A percentile compares a stretch with the other conserved stretches of the same genome.
These are phyloP conservation scores for Backusella tarrabulga DNA, from an alignment of 192 early-diverging fungal species.

Conservation along the genomic window DNA sequence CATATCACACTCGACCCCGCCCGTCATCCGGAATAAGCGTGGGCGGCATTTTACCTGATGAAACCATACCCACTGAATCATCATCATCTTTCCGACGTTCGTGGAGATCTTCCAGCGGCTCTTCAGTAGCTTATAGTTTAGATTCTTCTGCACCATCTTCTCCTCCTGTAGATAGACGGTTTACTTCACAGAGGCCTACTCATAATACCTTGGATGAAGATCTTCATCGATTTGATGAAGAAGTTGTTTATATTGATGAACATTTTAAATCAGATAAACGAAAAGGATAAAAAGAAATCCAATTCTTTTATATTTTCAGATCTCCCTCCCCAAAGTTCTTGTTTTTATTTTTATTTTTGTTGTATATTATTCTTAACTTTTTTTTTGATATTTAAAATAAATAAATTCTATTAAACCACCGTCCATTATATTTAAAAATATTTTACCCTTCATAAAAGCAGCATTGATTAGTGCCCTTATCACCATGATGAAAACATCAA, in stretches of 20 bases:
- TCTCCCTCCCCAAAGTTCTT: neutral
- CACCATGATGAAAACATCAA: too few species aligned
- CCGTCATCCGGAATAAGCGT: conserved; percentile 6
- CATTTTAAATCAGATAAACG: neutral
- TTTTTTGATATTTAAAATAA: neutral
- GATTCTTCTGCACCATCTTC: neutral
- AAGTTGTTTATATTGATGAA: neutral
- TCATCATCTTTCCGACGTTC: neutral
- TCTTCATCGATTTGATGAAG: neutral
- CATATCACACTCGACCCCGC: neutral
- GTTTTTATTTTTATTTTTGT: neutral
- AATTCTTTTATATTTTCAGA: neutral
- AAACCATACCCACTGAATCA: neutral
- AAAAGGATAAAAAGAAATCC: neutral
- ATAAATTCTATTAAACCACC: neutral
- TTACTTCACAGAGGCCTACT: neutral
- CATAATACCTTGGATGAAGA: neutral
- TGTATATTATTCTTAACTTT: neutral
- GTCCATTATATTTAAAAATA: neutral
- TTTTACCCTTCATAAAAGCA: neutral
- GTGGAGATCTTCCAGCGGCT: conserved; percentile 6
- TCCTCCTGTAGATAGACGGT: neutral
- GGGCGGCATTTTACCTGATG: conserved; percentile 18
- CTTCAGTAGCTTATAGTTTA: neutral
- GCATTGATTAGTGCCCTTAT: neutral